Base-by-base conservation (phyloP, 257 asterid genomes). In the Solanum etuberosum region DNA sequence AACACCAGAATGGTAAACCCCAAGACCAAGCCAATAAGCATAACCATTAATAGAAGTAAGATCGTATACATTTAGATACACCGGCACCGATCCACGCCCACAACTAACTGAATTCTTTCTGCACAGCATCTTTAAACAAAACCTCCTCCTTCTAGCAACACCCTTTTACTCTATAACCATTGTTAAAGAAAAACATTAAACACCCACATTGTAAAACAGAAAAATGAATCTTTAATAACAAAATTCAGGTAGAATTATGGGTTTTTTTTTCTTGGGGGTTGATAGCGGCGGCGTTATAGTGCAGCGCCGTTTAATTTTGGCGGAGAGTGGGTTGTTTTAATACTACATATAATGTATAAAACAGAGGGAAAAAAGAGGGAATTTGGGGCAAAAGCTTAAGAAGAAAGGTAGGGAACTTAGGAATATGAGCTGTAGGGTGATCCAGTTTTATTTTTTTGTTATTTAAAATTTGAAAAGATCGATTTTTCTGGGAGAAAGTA, bases 1-100 rank as follows among this genome's bases (percentile, higher is more conserved):
- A 89, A 96, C 94, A 15, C 97, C 99, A 74, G 99, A 96, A 91
- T 96, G 99, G 90, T 92, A 95, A 67, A 92, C 99, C 34, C 98
- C 99, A 29, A 96, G 98, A 43, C 99, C 99, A 37, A 96, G 84
- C 99, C 99, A 96, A 70, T 95, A 94, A 89, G 98, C 99, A 72
- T 94, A 96, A 80, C 96, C 96, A 84, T 96, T 96, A 38, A 94
- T 91, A 51, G 97, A 23, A 59, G 98, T 94, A 20, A 96, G 93
- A 90, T 96, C 98, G 86, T 96, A 96, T 4, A 96, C 98, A 63
- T 94, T 96, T 21, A 96, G 93, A 85, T 94, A 89, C 72, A 96
- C 99, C 3, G 96, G 93, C 21, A 90, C 96, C 68, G 99, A 91
- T 83, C 97, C 98, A 9, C 90, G 89, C 51, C 90, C 87, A 67